These are phyloP conservation scores for Coffea eugenioides DNA, from an alignment of 257 asterid genomes.

Conservation along the genomic window DNA sequence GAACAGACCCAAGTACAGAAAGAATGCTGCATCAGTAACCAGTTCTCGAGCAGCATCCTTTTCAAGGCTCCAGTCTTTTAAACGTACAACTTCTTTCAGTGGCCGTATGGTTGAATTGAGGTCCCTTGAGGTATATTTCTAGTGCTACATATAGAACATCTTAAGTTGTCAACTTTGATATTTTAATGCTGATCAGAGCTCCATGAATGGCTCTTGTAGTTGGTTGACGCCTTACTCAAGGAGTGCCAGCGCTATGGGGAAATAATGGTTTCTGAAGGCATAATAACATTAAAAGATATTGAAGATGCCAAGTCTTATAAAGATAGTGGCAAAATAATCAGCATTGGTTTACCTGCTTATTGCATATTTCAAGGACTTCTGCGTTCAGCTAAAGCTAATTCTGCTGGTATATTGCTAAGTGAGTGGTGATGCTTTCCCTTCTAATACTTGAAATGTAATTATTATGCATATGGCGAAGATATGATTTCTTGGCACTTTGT, in stretches of 20 bases:
- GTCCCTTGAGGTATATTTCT: constrained; percentile 67
- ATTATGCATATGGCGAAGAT: not conserved
- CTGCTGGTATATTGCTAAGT: constrained; percentile 67
- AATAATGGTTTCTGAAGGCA: constrained; percentile 61
- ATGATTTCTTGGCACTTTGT: not conserved
- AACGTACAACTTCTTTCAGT: constrained; percentile 41
- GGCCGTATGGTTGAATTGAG: constrained; percentile 71
- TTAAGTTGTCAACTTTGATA: not conserved
- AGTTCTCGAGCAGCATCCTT: constrained; percentile 44
- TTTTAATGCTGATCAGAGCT: constrained; percentile 12
- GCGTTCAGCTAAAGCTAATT: constrained; percentile 64
- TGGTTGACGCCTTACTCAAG: constrained; percentile 57
- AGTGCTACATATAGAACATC: not conserved
- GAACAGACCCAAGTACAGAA: constrained; percentile 66
- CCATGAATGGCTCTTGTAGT: constrained; percentile 37
- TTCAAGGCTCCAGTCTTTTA: constrained; percentile 54
- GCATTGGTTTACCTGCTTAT: constrained; percentile 84
- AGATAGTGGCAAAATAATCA: constrained; percentile 46
- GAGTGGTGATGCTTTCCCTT: constrained; percentile 25
- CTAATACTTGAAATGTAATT: not conserved
- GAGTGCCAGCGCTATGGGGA: constrained; percentile 67
- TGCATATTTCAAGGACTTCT: constrained; percentile 69
- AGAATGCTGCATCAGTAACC: constrained; percentile 38
- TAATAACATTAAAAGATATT: constrained; percentile 62
- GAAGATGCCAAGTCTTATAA: constrained; percentile 69